Evolutionary conservation across 768 basidiomycete genomes (phyloP).

Genomic region (Amanita rubescens): DNA sequence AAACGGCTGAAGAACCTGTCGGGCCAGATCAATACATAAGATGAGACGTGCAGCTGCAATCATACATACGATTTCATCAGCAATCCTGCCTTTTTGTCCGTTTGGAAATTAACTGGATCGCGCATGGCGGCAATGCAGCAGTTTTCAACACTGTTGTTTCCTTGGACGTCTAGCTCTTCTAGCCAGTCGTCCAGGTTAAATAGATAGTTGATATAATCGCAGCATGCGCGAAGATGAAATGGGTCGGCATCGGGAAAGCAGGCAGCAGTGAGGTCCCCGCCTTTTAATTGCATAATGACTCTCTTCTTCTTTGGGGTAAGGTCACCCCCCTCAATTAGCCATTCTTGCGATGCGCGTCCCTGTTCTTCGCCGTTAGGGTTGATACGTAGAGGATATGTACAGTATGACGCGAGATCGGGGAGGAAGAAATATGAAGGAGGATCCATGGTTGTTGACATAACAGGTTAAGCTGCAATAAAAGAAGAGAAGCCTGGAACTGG

Average conservation of each 20-base stretch:
- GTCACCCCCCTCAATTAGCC: constrained; percentile 14
- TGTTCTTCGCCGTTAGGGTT: constrained; percentile 14
- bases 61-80: too few species aligned
- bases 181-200: constrained; percentile 17
- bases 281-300: constrained; percentile 31
- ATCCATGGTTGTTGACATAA: not conserved
- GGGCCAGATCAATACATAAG: constrained; percentile 8
- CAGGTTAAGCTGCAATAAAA: not conserved
- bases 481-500: too few species aligned
- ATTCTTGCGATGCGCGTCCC: constrained; percentile 17
- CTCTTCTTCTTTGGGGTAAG: constrained; percentile 8
- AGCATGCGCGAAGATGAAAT: constrained; percentile 35
- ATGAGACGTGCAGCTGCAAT: too few species aligned
- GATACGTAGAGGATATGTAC: constrained; percentile 17
- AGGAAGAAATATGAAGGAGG: constrained; percentile 13
- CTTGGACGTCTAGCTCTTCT: constrained; percentile 15
- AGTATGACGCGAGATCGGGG: constrained; percentile 23
- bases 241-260: constrained; percentile 36
- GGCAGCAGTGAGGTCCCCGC: constrained; percentile 33
- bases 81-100: constrained; percentile 16
- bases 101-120: constrained; percentile 13
- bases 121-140: constrained; percentile 18
- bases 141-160: constrained; percentile 14
- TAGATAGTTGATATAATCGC: constrained; percentile 34
- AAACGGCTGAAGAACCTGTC: constrained; percentile 10